phyloP scores from a whole-genome alignment of 805 yeast species.

The Diddensiella transvaalensis region DNA sequence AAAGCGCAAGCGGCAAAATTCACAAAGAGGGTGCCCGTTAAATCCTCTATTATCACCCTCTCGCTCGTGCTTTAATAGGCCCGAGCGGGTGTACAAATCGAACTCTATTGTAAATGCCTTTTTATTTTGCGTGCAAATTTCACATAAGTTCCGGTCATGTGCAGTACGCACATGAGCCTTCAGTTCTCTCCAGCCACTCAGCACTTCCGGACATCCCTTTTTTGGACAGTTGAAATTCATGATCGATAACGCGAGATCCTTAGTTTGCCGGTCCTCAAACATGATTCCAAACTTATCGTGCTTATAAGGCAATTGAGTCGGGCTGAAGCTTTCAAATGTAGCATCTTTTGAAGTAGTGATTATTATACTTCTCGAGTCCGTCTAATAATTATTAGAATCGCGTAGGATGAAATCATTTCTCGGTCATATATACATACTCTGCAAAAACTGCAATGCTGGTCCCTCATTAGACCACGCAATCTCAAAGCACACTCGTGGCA shows the following conservation, averaged over 20 bases:
- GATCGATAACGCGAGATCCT: conserved; percentile 47
- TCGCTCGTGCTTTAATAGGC: conserved; percentile 64
- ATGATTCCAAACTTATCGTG: conserved; percentile 51
- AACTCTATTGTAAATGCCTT: conserved; percentile 75
- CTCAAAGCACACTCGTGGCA: conserved; percentile 83
- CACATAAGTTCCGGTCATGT: conserved; percentile 67
- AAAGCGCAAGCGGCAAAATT: conserved; percentile 72
- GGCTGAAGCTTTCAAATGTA: conserved; percentile 38
- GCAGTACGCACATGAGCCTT: conserved; percentile 58
- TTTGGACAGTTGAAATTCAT: conserved; percentile 57
- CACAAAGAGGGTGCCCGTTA: conserved; percentile 85
- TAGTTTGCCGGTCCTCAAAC: conserved; percentile 54
- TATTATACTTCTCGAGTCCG: conserved; percentile 56
- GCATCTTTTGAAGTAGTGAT: conserved; percentile 47
- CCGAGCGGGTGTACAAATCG: conserved; percentile 54
- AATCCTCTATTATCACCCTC: conserved; percentile 75
- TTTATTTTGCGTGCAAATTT: conserved; percentile 72
- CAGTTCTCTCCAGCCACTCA: conserved; percentile 51
- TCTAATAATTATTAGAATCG: no score
- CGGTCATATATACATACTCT: conserved; percentile 38
- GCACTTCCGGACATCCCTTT: conserved; percentile 38
- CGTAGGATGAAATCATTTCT: no score
- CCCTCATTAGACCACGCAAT: conserved; percentile 74
- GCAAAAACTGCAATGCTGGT: conserved; percentile 77
- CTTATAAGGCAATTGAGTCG: conserved; percentile 32